phyloP scores from a whole-genome alignment of 495 filamentous ascomycete genomes.

The Talaromyces borbonicus region DNA sequence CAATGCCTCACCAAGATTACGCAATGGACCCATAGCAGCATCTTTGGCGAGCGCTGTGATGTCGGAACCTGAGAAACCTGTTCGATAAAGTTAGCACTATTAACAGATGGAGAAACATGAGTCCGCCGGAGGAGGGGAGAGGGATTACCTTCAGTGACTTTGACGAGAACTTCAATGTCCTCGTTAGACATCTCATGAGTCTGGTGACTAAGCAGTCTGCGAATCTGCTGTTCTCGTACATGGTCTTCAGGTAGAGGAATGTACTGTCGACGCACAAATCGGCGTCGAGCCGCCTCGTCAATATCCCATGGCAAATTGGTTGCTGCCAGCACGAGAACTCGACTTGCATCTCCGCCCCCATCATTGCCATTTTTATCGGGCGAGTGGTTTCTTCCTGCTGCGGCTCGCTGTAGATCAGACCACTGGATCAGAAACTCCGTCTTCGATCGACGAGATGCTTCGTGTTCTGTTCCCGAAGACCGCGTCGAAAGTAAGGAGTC shows the following conservation, averaged over 20 bases:
- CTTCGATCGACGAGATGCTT: slow-evolving; percentile 89
- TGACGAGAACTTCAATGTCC: slow-evolving; percentile 71
- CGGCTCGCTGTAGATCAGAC: slow-evolving; percentile 86
- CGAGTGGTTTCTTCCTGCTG: slow-evolving; percentile 71
- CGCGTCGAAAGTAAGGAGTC: slow-evolving; percentile 86
- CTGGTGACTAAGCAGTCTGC: slow-evolving; percentile 71
- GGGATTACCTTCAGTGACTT: slow-evolving; percentile 70
- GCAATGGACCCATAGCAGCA: slow-evolving; percentile 93
- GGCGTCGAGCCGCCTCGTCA: slow-evolving; percentile 83
- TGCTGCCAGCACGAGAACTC: slow-evolving; percentile 88
- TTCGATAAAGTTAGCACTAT: neutral
- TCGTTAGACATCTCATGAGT: slow-evolving; percentile 66
- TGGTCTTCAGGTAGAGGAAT: slow-evolving; percentile 84
- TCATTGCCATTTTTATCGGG: slow-evolving; percentile 46
- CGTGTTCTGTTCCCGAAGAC: slow-evolving; percentile 76
- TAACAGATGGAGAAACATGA: too few relatives aligned
- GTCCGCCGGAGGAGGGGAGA: slow-evolving; percentile 3
- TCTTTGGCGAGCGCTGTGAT: slow-evolving; percentile 97
- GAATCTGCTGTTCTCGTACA: slow-evolving; percentile 68
- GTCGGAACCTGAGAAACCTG: slow-evolving; percentile 94
- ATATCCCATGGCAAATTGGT: slow-evolving; percentile 98
- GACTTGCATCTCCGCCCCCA: slow-evolving; percentile 68
- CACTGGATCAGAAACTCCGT: slow-evolving; percentile 98
- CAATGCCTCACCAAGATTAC: slow-evolving; percentile 82
- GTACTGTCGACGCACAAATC: slow-evolving; percentile 92